These are phyloP conservation scores for Metschnikowia cerradonensis DNA, from an alignment of 805 yeast species.

Conservation along the genomic window DNA sequence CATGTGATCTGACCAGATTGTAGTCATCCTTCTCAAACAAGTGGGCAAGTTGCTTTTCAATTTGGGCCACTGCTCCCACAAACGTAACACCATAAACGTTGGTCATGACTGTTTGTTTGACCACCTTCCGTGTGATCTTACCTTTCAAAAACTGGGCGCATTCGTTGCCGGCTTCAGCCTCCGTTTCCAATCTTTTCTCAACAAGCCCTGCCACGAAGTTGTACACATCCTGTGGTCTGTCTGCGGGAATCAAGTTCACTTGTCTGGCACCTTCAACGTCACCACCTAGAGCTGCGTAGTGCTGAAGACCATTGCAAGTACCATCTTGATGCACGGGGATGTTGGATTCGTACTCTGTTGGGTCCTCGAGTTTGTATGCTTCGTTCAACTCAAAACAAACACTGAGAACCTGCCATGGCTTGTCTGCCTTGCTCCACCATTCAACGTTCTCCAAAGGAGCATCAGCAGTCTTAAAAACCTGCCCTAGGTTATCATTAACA, in stretches of 20 bases:
- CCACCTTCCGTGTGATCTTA: conserved; percentile 77
- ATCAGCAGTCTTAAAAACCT: conserved; percentile 54
- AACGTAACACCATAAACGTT: conserved; percentile 96
- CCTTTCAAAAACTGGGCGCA: conserved; percentile 54
- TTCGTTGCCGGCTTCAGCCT: conserved; percentile 50
- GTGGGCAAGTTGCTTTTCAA: conserved; percentile 68
- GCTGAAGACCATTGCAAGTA: conserved; percentile 82
- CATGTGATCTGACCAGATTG: conserved; percentile 13
- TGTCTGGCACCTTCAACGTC: conserved; percentile 79
- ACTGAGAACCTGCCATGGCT: conserved; percentile 80
- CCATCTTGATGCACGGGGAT: conserved; percentile 86
- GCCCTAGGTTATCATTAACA: conserved; percentile 53
- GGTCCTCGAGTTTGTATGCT: conserved; percentile 60
- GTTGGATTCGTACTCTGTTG: conserved; percentile 60
- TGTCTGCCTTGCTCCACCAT: conserved; percentile 74
- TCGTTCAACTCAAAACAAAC: conserved; percentile 63
- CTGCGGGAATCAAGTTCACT: conserved; percentile 69
- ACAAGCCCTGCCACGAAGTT: conserved; percentile 66
- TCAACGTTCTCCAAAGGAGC: conserved; percentile 55
- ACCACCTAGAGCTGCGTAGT: conserved; percentile 85
- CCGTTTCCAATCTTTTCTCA: conserved; percentile 48
- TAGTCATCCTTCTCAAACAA: conserved; percentile 47
- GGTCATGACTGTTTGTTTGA: conserved; percentile 97
- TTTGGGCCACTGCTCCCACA: conserved; percentile 89
- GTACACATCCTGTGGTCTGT: conserved; percentile 75